Evolutionary conservation across 768 basidiomycete genomes (phyloP).

Genomic region (Termitomyces sp.): DNA sequence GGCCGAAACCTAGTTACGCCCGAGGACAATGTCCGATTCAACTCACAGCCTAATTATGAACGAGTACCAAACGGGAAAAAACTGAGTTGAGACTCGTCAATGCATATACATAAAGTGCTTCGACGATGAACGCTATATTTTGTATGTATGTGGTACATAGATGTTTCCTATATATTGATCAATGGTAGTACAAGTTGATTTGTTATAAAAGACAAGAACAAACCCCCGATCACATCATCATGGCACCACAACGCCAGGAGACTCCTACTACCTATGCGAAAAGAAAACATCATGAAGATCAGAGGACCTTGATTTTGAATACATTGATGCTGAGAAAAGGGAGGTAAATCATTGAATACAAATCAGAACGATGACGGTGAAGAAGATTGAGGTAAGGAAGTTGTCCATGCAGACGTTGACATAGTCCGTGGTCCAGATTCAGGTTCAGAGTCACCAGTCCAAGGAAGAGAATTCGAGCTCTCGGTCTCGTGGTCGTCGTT

Average conservation of each 20-base stretch:
- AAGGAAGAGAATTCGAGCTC: background rate
- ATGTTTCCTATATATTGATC: background rate
- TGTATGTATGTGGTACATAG: background rate
- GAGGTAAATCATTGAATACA: background rate
- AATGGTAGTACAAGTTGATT: background rate
- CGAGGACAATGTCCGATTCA: too few relatives aligned
- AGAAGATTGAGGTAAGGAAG: background rate
- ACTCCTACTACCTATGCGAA: background rate
- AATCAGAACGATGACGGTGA: background rate
- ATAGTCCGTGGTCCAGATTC: constrained; percentile 2
- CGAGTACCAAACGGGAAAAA: too few relatives aligned
- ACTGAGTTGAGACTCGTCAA: too few relatives aligned
- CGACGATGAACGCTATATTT: background rate
- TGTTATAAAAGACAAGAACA: background rate
- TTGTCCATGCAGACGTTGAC: constrained; percentile 6
- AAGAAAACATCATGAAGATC: background rate
- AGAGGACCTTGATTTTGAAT: background rate
- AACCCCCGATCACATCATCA: background rate
- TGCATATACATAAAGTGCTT: too few relatives aligned
- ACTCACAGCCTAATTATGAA: too few relatives aligned
- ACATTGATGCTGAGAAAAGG: background rate
- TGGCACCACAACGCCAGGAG: background rate
- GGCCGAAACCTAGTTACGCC: too few relatives aligned
- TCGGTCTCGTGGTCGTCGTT: background rate
- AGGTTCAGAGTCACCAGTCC: background rate